A percentile compares a stretch with the other conserved stretches of the same genome.
Conservation (phyloP, 257 asterid genomes). For the Solanum arcanum region DNA sequence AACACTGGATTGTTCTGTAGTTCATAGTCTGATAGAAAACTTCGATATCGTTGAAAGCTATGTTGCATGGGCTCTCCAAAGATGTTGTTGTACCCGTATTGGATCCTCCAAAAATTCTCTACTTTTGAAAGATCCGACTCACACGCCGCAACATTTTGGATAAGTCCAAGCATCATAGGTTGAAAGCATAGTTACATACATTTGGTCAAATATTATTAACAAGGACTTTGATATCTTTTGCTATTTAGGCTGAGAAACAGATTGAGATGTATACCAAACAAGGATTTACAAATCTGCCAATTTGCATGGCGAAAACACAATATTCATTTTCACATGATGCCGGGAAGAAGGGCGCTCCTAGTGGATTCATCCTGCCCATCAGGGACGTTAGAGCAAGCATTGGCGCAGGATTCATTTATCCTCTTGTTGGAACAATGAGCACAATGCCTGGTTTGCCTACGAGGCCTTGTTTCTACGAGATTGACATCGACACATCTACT, state of each 20-base stretch:
- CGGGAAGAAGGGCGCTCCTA: conserved; percentile 80
- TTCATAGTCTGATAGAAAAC: background rate
- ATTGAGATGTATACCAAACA: conserved; percentile 83
- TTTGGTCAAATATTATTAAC: background rate
- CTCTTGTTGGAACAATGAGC: conserved; percentile 93
- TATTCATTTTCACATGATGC: conserved; percentile 86
- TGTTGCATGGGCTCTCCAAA: background rate
- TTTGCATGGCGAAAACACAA: conserved; percentile 99
- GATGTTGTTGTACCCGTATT: background rate
- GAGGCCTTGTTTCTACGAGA: conserved; percentile 93
- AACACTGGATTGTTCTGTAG: background rate
- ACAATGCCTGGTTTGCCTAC: conserved; percentile 99
- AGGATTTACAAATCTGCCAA: conserved; percentile 79
- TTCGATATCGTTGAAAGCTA: background rate
- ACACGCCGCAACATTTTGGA: background rate
- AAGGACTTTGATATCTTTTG: background rate
- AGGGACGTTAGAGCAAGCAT: conserved; percentile 90
- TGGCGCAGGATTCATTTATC: conserved; percentile 95
- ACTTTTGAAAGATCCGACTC: background rate
- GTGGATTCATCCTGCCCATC: conserved; percentile 75
- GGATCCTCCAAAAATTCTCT: background rate
- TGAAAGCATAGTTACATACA: background rate
- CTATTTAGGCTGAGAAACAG: conserved; percentile 78
- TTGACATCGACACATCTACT: conserved; percentile 73
- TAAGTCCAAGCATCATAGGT: background rate